Base-by-base conservation (phyloP, 73 alveolate species). In the Paramecium tetraurelia region DNA sequence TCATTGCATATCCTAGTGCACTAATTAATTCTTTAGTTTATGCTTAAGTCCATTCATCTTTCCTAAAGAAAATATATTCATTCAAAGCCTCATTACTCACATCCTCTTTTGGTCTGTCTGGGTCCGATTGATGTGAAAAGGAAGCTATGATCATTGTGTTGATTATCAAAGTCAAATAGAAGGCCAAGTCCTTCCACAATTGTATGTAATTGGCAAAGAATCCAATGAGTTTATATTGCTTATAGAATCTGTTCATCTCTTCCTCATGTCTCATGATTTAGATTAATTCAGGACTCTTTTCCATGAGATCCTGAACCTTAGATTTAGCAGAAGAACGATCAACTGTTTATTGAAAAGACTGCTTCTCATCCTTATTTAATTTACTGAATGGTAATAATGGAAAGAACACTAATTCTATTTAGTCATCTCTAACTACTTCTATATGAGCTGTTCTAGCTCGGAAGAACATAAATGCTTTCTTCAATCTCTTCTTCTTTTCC, bases 191-290 rank as follows among this genome's bases (percentile, higher is more conserved):
- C 89, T 94, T 96, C 98, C 99, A 96, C 44, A 96, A 92, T 88
- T 94, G 93, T 4, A 95, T 97, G 71, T 93, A 93, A 80, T 93
- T 87, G 14, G 96, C 94, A 9, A 96, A 90, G 18, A 92, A 95
- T 76, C 80, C 96, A 92, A 69, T 90, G 69, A 89, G 86, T 83
- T 70, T 96, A 95, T 84, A 95, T 85, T 92, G 76, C 31, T 40
- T 80, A 58, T 11, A 96, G 87, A 93, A 92, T 89, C 94, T 94
- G 57, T 92, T 85, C 43, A 96, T 93, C 50, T 93, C 89, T 80
- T 96, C 97, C 69, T 96, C 98, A 75, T 97, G 99, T 86, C 95
- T 96, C 98, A 97, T 96, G 89, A 96, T 98, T 84, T 98, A 98
- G 68, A 96, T 96, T n/a, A 98, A 93, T 75, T 98, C 98, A 5